Conservation (phyloP, 2,329 filamentous ascomycete species). For the Cercospora sp. region DNA sequence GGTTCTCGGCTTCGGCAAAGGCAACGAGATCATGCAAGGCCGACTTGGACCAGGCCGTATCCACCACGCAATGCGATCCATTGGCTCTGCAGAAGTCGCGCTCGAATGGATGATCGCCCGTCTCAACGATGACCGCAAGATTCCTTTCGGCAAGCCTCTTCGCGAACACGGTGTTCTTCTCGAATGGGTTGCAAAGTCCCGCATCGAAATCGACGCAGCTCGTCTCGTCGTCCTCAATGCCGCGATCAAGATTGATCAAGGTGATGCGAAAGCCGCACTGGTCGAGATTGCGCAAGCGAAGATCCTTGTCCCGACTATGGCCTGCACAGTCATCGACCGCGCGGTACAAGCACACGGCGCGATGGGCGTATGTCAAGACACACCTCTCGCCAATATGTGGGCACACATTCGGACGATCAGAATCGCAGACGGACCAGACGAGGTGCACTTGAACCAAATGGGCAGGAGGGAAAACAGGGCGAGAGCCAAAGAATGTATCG, state of each 20-base stretch:
- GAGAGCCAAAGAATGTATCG: conserved; percentile 49
- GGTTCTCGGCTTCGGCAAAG: conserved; percentile 86
- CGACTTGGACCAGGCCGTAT: conserved; percentile 93
- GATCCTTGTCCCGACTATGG: conserved; percentile 81
- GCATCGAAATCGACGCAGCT: conserved; percentile 90
- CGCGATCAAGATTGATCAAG: conserved; percentile 87
- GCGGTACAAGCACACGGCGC: conserved; percentile 91
- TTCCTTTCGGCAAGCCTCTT: conserved; percentile 83
- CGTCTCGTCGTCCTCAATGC: conserved; percentile 90
- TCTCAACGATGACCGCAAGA: conserved; percentile 87
- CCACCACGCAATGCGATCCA: conserved; percentile 94
- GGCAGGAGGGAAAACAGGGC: conserved; percentile 77
- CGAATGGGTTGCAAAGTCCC: conserved; percentile 88
- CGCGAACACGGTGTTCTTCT: conserved; percentile 89
- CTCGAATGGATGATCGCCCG: conserved; percentile 93
- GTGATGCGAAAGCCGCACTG: conserved; percentile 82
- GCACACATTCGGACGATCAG: conserved; percentile 40
- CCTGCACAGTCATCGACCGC: conserved; percentile 85
- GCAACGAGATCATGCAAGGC: conserved; percentile 98
- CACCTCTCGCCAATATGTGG: conserved; percentile 69
- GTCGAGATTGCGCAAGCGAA: conserved; percentile 95
- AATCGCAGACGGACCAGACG: conserved; percentile 79
- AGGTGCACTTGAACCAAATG: conserved; percentile 85
- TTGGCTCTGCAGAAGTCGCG: conserved; percentile 85
- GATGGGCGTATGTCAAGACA: conserved; percentile 90